phyloP scores from a whole-genome alignment of 345 rosid species.

The Eucalyptus polybractea region DNA sequence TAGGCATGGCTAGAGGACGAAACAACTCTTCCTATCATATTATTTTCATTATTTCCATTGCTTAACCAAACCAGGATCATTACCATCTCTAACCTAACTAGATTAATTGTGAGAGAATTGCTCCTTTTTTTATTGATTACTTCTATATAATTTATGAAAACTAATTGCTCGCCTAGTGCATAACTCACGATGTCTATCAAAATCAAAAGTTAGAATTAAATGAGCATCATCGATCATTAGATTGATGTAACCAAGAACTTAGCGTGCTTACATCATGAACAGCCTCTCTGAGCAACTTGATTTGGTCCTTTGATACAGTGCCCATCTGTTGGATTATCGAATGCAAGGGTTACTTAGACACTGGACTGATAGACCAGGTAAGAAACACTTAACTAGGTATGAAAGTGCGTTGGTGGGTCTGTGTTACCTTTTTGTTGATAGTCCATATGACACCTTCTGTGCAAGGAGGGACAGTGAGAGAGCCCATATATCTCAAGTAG shows the following conservation, averaged over 20 bases:
- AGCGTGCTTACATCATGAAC: slow-evolving; percentile 38
- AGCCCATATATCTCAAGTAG: slow-evolving; percentile 59
- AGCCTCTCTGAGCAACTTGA: slow-evolving; percentile 21
- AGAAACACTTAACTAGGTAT: neutral
- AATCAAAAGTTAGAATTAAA: neutral
- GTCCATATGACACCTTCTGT: slow-evolving; percentile 70
- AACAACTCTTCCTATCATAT: neutral
- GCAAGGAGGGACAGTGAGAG: slow-evolving; percentile 81
- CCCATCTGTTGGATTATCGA: slow-evolving; percentile 7
- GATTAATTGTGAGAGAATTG: neutral
- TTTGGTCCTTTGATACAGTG: slow-evolving; percentile 30
- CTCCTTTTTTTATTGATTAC: neutral
- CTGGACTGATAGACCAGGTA: no score
- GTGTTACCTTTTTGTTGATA: slow-evolving; percentile 31
- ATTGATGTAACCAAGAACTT: neutral
- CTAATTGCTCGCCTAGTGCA: neutral
- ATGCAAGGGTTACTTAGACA: neutral
- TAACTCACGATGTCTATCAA: neutral
- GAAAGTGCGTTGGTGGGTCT: neutral
- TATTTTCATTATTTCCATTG: neutral
- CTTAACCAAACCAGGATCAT: neutral
- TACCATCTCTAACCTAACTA: neutral
- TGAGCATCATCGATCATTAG: neutral
- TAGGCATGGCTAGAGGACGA: neutral
- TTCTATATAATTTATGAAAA: neutral